Base-by-base conservation (phyloP, 352 stramenopile species). In the Phytophthora quininea region DNA sequence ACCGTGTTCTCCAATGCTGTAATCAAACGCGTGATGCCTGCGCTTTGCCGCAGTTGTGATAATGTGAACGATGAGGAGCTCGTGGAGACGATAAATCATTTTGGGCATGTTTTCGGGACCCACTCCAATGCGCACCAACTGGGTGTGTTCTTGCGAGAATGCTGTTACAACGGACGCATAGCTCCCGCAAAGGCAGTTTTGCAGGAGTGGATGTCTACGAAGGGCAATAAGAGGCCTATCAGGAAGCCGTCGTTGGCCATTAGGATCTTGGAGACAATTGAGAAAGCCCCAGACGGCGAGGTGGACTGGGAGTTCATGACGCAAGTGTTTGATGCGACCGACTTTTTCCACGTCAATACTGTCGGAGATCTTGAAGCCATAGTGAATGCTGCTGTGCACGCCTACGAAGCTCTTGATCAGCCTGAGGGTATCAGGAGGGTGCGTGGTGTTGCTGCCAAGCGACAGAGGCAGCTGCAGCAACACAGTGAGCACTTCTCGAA, bases 111-210 rank as follows among this genome's bases (percentile, higher is more conserved):
- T 7, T 86, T 88, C 52, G 47, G 53, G 24, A 52, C 81, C 35
- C 65, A 57, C 43, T 71, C 71, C 27, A 84, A 73, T 48, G 64
- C 71, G 38, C 73, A 76, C 24, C 66, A 74, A 67, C 76, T 80
- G 24, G 57, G 64, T 19, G 50, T 76, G 40, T 84, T 85, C 37
- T 47, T 88, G 37, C 69, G 75, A 57, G 69, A 84, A 58, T 84
- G 76, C 57, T 73, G 69, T 50, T 62, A 71, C 54, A 63, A 54
- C 55, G 69, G 63, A 30, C 79, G 79, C 27, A 24, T 71, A n/a
- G 47, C 27, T 2, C 50, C 73, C 4, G 67, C 76, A 47, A 81
- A 76, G 49, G 61, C 42, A 53, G 55, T 64, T 10, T 49, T 86
- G 2, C 62, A 72, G 37, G 53, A 80, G 60, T 76, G 77, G 72